Conservation (phyloP, 73 alveolate genomes). For the Paraurostyla sp. region DNA sequence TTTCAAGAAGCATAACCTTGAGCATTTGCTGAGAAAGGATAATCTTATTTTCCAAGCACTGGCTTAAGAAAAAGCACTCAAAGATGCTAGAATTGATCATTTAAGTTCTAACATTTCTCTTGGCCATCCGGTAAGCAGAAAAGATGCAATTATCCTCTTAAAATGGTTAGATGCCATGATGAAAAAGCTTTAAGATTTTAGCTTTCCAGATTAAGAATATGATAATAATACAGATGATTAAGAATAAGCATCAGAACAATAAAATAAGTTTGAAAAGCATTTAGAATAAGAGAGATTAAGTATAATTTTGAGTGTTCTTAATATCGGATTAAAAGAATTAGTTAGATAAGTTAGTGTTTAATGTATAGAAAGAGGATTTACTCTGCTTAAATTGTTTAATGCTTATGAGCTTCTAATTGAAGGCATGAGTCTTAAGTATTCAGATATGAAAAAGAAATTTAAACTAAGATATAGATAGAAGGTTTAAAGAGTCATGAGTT, state of each 20-base stretch:
- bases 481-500: slow-evolving; percentile 33
- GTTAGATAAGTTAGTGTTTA: slow-evolving; percentile 29
- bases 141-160: slow-evolving; percentile 9
- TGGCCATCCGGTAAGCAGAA: slow-evolving; percentile 18
- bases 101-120: neutral
- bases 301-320: neutral
- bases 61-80: slow-evolving; percentile 6
- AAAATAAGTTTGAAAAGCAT: too few relatives aligned
- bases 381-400: slow-evolving; percentile 4
- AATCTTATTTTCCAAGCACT: slow-evolving; percentile 16
- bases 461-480: slow-evolving; percentile 9
- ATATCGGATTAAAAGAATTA: neutral
- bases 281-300: neutral
- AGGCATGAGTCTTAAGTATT: slow-evolving; percentile 25
- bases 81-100: slow-evolving; percentile 38
- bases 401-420: neutral
- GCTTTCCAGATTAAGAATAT: neutral
- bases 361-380: slow-evolving; percentile 39
- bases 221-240: neutral
- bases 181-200: neutral
- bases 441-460: neutral
- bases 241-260: too few relatives aligned
- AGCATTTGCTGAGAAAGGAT: slow-evolving; percentile 21
- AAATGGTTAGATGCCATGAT: slow-evolving; percentile 26
- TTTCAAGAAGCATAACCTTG: slow-evolving; percentile 17